These are phyloP conservation scores for Fusarium austroafricanum DNA, from an alignment of 2,329 filamentous ascomycete species.

Conservation along the genomic window DNA sequence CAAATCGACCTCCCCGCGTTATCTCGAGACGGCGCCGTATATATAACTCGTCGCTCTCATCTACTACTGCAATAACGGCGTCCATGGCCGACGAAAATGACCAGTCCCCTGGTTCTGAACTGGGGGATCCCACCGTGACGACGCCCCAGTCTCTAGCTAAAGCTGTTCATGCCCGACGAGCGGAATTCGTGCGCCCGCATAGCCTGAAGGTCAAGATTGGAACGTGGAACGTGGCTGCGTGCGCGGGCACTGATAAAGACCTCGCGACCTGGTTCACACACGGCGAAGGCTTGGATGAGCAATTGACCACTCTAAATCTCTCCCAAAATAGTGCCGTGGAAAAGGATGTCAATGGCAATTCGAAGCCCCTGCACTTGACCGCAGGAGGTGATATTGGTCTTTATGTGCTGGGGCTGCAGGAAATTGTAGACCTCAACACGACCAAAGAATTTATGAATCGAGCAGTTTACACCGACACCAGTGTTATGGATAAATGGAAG, in stretches of 20 bases:
- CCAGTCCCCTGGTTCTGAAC: constrained; percentile 54
- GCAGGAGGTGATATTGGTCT: constrained; percentile 80
- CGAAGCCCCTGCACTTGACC: constrained; percentile 57
- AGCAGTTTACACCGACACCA: constrained; percentile 76
- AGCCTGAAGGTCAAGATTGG: constrained; percentile 88
- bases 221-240: constrained; percentile 93
- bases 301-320: constrained; percentile 66
- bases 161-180: constrained; percentile 76
- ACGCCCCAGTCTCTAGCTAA: constrained; percentile 70
- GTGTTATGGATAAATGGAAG: constrained; percentile 82
- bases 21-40: constrained; percentile 42
- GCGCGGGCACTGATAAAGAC: constrained; percentile 87
- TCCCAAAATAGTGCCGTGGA: constrained; percentile 54
- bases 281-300: constrained; percentile 75
- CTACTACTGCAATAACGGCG: constrained; percentile 41
- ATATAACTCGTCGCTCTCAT: constrained; percentile 26
- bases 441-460: constrained; percentile 80
- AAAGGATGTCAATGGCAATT: constrained; percentile 46
- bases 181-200: constrained; percentile 82
- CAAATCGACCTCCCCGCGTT: constrained; percentile 40
- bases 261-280: constrained; percentile 88
- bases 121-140: constrained; percentile 56
- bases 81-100: constrained; percentile 46
- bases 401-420: constrained; percentile 91
- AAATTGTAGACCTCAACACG: constrained; percentile 87